Evolutionary conservation across 257 asterid species (phyloP).

Genomic region (Solanum microdontum): DNA sequence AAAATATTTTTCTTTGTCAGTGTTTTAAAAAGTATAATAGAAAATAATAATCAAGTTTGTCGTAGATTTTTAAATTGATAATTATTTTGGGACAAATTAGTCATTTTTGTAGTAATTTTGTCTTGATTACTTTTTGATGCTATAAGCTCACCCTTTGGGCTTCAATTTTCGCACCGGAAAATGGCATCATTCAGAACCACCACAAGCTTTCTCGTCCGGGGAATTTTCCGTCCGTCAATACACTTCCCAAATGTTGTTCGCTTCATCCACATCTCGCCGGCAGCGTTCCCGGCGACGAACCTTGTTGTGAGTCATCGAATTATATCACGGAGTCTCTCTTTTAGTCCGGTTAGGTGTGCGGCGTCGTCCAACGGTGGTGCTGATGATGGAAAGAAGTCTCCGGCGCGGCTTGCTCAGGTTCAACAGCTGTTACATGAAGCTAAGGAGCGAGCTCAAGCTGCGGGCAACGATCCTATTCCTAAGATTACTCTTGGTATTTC

Average conservation of each 20-base stretch:
- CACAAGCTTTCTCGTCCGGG: slow-evolving; percentile 28
- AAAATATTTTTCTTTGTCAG: background rate
- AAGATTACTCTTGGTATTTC: slow-evolving; percentile 56
- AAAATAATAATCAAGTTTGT: background rate
- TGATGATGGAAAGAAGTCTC: slow-evolving; percentile 40
- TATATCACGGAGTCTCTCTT: slow-evolving; percentile 5
- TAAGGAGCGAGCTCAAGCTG: slow-evolving; percentile 64
- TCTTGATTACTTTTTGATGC: too few species aligned
- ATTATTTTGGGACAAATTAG: background rate
- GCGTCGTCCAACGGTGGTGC: slow-evolving; percentile 30
- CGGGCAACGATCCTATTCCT: slow-evolving; percentile 62
- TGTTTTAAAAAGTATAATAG: background rate
- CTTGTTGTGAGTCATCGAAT: background rate
- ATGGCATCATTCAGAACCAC: slow-evolving; percentile 42
- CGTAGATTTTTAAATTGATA: too few species aligned
- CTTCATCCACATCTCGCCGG: slow-evolving; percentile 11
- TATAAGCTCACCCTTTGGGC: background rate
- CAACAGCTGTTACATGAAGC: slow-evolving; percentile 66
- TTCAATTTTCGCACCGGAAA: background rate
- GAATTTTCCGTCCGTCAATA: slow-evolving; percentile 27
- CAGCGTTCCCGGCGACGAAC: background rate
- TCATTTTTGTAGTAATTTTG: background rate
- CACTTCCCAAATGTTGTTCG: slow-evolving; percentile 9
- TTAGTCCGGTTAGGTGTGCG: slow-evolving; percentile 28
- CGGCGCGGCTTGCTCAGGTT: slow-evolving; percentile 63